These are phyloP conservation scores for Auricularia sp. DNA, from an alignment of 768 basidiomycete genomes.

Conservation along the genomic window DNA sequence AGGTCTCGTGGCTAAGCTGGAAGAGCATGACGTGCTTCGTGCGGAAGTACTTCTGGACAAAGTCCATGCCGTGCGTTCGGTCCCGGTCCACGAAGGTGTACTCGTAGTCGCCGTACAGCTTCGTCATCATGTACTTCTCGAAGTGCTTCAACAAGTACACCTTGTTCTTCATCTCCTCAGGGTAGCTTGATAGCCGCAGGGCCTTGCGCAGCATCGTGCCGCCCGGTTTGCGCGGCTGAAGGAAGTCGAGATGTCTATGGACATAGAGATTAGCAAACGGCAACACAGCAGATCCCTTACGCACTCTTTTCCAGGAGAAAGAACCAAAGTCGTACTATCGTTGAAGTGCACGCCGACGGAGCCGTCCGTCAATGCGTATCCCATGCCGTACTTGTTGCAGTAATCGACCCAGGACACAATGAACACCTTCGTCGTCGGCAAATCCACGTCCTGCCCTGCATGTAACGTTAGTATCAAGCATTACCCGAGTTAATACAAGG, in stretches of 20 bases:
- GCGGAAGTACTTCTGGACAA: conserved; percentile 88
- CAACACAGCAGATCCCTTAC: background rate
- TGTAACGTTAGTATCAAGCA: background rate
- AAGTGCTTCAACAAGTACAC: conserved; percentile 90
- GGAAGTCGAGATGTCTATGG: conserved; percentile 76
- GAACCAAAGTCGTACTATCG: conserved; percentile 78
- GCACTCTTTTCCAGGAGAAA: conserved; percentile 86
- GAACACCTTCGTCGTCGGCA: conserved; percentile 70
- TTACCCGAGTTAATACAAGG: background rate
- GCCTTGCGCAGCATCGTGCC: conserved; percentile 63
- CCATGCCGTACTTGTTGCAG: conserved; percentile 99
- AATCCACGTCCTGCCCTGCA: conserved; percentile 27
- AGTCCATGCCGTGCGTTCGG: conserved; percentile 79
- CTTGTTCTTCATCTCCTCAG: conserved; percentile 79
- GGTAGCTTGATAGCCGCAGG: conserved; percentile 57
- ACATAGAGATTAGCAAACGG: conserved; percentile 3
- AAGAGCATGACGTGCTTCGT: conserved; percentile 98
- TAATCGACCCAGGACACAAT: conserved; percentile 99
- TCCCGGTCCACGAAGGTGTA: conserved; percentile 67
- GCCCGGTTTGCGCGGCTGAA: conserved; percentile 48
- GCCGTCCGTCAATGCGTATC: conserved; percentile 91
- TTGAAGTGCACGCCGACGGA: conserved; percentile 95
- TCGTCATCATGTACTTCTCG: conserved; percentile 88
- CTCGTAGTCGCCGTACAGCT: conserved; percentile 73
- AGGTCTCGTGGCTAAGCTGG: conserved; percentile 86